These are phyloP conservation scores for Clathrus columnatus DNA, from an alignment of 768 basidiomycete genomes.

Conservation along the genomic window DNA sequence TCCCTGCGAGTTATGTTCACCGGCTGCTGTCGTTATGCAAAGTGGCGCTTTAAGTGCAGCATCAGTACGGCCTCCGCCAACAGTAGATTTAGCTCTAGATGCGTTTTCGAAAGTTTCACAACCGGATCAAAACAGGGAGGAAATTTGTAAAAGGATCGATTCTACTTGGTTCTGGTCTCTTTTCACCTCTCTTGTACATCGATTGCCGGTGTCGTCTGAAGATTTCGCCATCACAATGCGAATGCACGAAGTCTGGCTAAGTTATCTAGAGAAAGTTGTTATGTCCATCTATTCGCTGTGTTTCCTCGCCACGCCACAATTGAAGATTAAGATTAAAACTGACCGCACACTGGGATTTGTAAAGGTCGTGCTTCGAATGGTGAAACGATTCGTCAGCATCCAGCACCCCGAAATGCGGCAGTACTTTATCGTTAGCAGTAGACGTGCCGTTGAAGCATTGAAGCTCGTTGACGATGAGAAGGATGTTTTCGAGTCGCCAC, in stretches of 20 bases:
- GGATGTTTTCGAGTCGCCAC: conserved; percentile 64
- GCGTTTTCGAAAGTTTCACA: conserved; percentile 74
- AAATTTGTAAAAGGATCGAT: conserved; percentile 56
- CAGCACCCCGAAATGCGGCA: conserved; percentile 43
- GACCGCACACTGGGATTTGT: conserved; percentile 62
- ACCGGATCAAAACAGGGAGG: conserved; percentile 67
- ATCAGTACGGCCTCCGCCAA: conserved; percentile 43
- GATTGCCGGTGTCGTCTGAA: conserved; percentile 69
- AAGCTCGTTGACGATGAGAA: conserved; percentile 70
- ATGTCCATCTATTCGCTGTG: conserved; percentile 82
- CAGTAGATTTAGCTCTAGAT: conserved; percentile 74
- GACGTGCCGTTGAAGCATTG: conserved; percentile 67
- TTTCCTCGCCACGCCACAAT: conserved; percentile 67
- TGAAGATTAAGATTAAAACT: conserved; percentile 63
- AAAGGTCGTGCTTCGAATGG: conserved; percentile 59
- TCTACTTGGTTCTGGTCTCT: conserved; percentile 47
- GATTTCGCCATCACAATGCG: conserved; percentile 62
- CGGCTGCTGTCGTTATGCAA: conserved; percentile 48
- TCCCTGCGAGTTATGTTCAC: conserved; percentile 54
- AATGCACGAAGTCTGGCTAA: conserved; percentile 53
- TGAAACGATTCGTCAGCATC: conserved; percentile 51
- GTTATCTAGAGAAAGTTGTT: conserved; percentile 68
- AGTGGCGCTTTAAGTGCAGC: conserved; percentile 33
- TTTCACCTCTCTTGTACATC: conserved; percentile 65
- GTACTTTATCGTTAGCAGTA: conserved; percentile 45